Evolutionary conservation across 2,329 filamentous ascomycete species (phyloP).

Genomic region (Sporothrix humicola): DNA sequence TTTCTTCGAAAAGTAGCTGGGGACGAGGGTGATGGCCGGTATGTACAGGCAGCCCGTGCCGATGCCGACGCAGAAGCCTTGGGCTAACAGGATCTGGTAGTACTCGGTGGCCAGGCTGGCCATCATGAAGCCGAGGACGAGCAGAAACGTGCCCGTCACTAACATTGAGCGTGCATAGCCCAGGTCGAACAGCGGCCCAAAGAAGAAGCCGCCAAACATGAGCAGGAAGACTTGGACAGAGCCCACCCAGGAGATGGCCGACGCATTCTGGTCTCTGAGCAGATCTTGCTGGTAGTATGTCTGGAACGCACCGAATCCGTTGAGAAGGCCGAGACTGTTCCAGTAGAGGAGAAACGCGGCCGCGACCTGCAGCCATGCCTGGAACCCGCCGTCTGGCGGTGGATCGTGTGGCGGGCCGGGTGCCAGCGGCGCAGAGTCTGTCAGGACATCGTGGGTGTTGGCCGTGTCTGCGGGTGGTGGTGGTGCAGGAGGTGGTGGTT

Average conservation of each 20-base stretch:
- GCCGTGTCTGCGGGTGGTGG: neutral
- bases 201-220: slow-evolving; percentile 49
- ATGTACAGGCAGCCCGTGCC: slow-evolving; percentile 62
- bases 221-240: slow-evolving; percentile 54
- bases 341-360: slow-evolving; percentile 26
- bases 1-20: slow-evolving; percentile 67
- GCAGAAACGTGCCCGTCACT: slow-evolving; percentile 48
- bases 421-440: neutral
- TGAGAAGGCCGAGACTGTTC: slow-evolving; percentile 30
- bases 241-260: slow-evolving; percentile 56
- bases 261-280: slow-evolving; percentile 38
- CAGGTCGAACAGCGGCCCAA: slow-evolving; percentile 51
- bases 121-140: slow-evolving; percentile 54
- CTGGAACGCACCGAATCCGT: slow-evolving; percentile 31
- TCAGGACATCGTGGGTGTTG: neutral
- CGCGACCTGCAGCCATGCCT: slow-evolving; percentile 28
- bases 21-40: slow-evolving; percentile 58
- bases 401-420: neutral
- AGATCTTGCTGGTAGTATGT: slow-evolving; percentile 20
- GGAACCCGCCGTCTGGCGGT: slow-evolving; percentile 14
- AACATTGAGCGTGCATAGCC: slow-evolving; percentile 49
- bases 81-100: slow-evolving; percentile 57
- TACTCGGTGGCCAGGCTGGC: slow-evolving; percentile 52
- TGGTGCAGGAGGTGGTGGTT: neutral
- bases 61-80: slow-evolving; percentile 63